phyloP scores from a whole-genome alignment of 2,329 filamentous ascomycete species.

The Ceratocystis destructans region DNA sequence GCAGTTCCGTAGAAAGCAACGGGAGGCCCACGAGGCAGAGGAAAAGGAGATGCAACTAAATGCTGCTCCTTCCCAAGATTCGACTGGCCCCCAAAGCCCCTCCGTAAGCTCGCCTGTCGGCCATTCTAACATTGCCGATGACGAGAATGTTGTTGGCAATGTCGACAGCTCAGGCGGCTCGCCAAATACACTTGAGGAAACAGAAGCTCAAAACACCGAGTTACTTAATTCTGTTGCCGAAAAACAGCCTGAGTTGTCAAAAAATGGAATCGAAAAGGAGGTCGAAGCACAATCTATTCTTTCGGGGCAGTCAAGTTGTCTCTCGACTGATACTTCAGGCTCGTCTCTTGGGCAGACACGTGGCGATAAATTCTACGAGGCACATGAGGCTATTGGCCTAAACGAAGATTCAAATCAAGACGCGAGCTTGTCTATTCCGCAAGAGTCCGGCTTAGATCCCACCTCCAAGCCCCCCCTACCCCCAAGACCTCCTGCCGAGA shows the following conservation, averaged over 20 bases:
- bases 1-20: conserved; percentile 40
- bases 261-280: not conserved
- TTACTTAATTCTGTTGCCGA: not conserved
- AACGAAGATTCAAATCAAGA: not conserved
- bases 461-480: not conserved
- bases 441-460: not conserved
- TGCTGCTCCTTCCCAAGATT: not conserved
- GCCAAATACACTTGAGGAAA: not conserved
- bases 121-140: not conserved
- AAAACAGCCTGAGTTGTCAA: conserved; percentile 11
- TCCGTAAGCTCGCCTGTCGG: not conserved
- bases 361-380: conserved; percentile 10
- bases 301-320: conserved; percentile 14
- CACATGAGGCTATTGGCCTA: conserved; percentile 8
- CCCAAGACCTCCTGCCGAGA: not conserved
- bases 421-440: not conserved
- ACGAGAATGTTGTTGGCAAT: not conserved
- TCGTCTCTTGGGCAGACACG: not conserved
- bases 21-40: conserved; percentile 25
- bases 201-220: not conserved
- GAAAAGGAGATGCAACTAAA: not conserved
- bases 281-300: conserved; percentile 6
- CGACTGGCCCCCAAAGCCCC: not conserved
- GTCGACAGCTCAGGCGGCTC: not conserved
- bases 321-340: conserved; percentile 14